Conservation (phyloP, 495 filamentous ascomycete genomes). For the Penicillium paxilli region DNA sequence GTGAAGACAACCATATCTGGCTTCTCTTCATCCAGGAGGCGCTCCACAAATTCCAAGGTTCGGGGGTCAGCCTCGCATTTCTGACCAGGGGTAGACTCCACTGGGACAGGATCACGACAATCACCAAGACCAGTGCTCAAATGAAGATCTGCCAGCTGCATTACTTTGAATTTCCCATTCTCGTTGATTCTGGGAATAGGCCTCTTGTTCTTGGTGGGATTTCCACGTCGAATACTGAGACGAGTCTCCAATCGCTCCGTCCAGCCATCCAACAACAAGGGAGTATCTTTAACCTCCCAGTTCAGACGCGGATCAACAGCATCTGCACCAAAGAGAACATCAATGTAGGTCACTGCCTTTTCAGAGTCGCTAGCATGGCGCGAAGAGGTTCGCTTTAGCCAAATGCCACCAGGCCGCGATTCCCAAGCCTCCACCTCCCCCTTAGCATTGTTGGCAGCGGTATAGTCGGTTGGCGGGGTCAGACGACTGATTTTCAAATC, state of each 20-base stretch:
- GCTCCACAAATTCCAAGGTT: constrained; percentile 85
- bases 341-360: constrained; percentile 76
- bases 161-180: constrained; percentile 94
- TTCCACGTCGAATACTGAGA: constrained; percentile 74
- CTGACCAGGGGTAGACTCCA: constrained; percentile 61
- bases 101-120: constrained; percentile 82
- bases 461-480: constrained; percentile 61
- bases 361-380: constrained; percentile 77
- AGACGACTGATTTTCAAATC: constrained; percentile 80
- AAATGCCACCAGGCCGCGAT: constrained; percentile 72
- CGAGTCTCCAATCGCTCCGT: constrained; percentile 65
- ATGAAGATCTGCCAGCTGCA: constrained; percentile 91
- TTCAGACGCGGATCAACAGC: constrained; percentile 83
- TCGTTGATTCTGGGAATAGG: constrained; percentile 75
- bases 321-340: constrained; percentile 91
- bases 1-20: constrained; percentile 88
- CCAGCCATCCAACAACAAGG: constrained; percentile 63
- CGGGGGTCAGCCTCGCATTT: constrained; percentile 88
- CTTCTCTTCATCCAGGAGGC: constrained; percentile 83
- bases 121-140: constrained; percentile 81
- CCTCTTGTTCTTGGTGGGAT: constrained; percentile 55
- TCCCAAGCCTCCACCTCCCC: constrained; percentile 75
- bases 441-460: constrained; percentile 36
- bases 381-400: constrained; percentile 80
- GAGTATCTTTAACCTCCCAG: constrained; percentile 74